Percentiles rank a stretch among this genome's conserved stretches.
Evolutionary conservation across 176 grass and related monocot species (phyloP).

Genomic region (Triticum dicoccoides): DNA sequence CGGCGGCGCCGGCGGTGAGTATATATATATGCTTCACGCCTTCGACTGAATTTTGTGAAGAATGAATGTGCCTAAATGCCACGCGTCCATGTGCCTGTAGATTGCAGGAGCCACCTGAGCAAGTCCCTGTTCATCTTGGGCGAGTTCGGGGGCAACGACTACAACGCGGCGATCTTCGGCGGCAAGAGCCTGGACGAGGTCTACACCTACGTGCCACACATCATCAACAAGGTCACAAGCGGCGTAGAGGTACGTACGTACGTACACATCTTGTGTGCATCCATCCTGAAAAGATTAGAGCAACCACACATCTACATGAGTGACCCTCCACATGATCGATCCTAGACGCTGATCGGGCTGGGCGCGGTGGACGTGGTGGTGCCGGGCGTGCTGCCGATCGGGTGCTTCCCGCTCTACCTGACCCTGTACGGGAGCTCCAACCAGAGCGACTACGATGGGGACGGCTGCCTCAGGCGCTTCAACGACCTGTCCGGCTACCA

Average conservation of each 20-base stretch:
- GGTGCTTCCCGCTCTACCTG: conserved; percentile 80
- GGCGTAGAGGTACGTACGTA: conserved; percentile 54
- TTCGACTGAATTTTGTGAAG: neutral
- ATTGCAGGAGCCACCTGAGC: conserved; percentile 56
- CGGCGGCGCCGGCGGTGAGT: conserved; percentile 36
- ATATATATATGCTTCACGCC: neutral
- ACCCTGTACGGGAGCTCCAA: conserved; percentile 57
- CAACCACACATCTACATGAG: neutral
- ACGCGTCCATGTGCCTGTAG: neutral
- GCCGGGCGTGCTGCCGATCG: conserved; percentile 69
- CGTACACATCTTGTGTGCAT: too few species aligned
- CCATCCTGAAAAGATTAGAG: neutral
- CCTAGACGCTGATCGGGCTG: conserved; percentile 49
- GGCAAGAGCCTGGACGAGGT: conserved; percentile 47
- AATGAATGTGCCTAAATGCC: neutral
- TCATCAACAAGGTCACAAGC: conserved; percentile 48
- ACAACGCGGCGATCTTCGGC: conserved; percentile 65
- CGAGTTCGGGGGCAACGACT: conserved; percentile 87
- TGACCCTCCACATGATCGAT: too few species aligned
- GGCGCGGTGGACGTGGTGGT: conserved; percentile 74
- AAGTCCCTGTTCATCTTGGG: conserved; percentile 59
- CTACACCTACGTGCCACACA: conserved; percentile 45
- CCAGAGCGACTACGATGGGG: conserved; percentile 57
- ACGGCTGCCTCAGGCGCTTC: conserved; percentile 56
- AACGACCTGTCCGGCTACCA: conserved; percentile 66